Base-by-base conservation (phyloP, 768 basidiomycete species). In the Boletales sp. region DNA sequence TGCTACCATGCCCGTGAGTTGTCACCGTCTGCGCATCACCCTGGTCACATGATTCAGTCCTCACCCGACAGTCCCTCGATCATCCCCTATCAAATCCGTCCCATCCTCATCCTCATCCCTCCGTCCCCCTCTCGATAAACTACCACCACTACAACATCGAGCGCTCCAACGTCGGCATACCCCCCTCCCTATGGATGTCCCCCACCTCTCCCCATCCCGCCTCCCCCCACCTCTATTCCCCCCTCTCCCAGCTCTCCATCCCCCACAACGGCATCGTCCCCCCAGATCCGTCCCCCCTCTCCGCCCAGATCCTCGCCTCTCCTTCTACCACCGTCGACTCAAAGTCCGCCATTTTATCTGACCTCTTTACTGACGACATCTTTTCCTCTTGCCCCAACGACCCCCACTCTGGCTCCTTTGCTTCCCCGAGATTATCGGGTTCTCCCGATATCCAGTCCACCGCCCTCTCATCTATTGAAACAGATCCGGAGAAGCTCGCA, bases 161-260 rank as follows among this genome's bases (percentile, higher is more conserved):
- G 59, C 81, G 77, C 59, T 75, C 77, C 41, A 71, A 73, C 53
- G 59, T 74, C 32, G 78, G 79, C 48, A 70, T 90, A 39, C 85
- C 84, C 41, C 87, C 89, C 4, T 87, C 88, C 36, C 70, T 90
- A 36, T 91, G 88, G 89, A 90, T 91, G 89, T 89, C 89, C 12
- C 79, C 87, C 41, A 70, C 80, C 6, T 77, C 78, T 36, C 65
- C 80, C 9, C 66, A 77, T 13, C 70, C 77, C 5, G 63, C 75
- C 18, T 71, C 77, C 28, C 71, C 77, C 8, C 63, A 73, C 53
- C 56, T 65, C 44, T 72, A 72, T 59, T 66, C 71, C 50, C 65
- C 74, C 33, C 69, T 72, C 53, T 47, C 68, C 41, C 67, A 70
- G 57, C 68, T 73, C 31, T 66, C 74, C 55, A 60, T 65, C 54